phyloP scores from a whole-genome alignment of 345 rosid genomes.

The Aquilaria malaccensis region DNA sequence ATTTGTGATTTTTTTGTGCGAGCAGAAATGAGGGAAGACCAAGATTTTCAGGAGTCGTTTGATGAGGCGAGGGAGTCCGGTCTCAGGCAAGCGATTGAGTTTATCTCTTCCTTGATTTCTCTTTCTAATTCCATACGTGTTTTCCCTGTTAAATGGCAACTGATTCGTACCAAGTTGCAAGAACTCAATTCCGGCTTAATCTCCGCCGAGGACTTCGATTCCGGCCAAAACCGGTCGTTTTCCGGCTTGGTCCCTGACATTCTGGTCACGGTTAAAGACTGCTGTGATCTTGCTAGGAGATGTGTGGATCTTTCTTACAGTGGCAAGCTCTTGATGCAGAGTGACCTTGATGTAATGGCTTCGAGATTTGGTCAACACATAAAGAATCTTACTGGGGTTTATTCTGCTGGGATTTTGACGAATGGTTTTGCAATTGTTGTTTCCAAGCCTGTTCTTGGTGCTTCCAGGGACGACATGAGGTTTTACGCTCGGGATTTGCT shows the following conservation, averaged over 20 bases:
- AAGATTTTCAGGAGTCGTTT: constrained; percentile 15
- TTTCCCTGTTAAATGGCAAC: constrained; percentile 76
- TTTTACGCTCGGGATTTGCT: constrained; percentile 72
- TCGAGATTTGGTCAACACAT: constrained; percentile 47
- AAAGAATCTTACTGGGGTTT: constrained; percentile 51
- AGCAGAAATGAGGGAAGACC: constrained; percentile 26
- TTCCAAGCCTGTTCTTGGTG: constrained; percentile 51
- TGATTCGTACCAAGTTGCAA: constrained; percentile 60
- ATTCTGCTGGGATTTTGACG: constrained; percentile 50
- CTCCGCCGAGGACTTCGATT: constrained; percentile 46
- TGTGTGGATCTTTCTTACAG: constrained; percentile 68
- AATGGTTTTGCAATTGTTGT: constrained; percentile 78
- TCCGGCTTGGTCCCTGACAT: constrained; percentile 40
- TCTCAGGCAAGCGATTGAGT: constrained; percentile 42
- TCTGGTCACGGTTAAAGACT: constrained; percentile 33
- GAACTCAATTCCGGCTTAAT: constrained; percentile 58
- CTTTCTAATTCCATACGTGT: constrained; percentile 60
- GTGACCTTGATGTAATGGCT: constrained; percentile 67
- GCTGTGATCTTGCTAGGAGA: constrained; percentile 57
- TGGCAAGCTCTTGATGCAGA: constrained; percentile 97
- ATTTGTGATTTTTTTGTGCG: not conserved
- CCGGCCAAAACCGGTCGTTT: constrained; percentile 36
- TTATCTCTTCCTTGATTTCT: constrained; percentile 52
- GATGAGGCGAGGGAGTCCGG: constrained; percentile 22
- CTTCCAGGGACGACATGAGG: constrained; percentile 79